These are phyloP conservation scores for Solanum bulbocastanum DNA, from an alignment of 257 asterid species.

Conservation along the genomic window DNA sequence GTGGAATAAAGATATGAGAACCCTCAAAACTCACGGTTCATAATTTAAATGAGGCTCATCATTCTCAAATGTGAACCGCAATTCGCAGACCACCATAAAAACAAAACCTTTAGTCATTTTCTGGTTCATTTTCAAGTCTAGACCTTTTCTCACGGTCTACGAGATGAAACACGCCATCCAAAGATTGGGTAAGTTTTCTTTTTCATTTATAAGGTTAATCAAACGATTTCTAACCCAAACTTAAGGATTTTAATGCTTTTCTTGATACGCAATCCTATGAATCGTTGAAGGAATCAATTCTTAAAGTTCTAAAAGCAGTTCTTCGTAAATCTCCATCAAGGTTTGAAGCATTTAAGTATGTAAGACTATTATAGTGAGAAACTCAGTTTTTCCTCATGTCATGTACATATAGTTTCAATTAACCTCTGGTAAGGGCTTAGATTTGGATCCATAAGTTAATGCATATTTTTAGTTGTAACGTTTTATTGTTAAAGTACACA, in stretches of 20 bases:
- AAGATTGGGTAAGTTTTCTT: neutral
- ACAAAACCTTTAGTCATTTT: fast-evolving
- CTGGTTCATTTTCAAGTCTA: fast-evolving
- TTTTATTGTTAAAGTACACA: neutral
- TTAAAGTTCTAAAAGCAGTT: too few relatives aligned
- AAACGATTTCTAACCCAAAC: neutral
- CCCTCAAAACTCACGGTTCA: too few relatives aligned
- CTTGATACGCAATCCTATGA: neutral
- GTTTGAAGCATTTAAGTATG: neutral
- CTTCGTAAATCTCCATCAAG: neutral
- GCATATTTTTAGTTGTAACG: neutral
- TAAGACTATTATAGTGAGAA: neutral
- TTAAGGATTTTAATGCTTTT: neutral
- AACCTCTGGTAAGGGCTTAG: too few relatives aligned
- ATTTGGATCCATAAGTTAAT: too few relatives aligned
- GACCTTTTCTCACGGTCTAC: too few relatives aligned
- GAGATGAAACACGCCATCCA: fast-evolving
- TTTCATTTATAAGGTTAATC: neutral
- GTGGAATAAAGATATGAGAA: too few relatives aligned
- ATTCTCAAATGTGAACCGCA: neutral
- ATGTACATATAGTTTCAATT: too few relatives aligned
- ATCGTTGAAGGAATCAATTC: neutral
- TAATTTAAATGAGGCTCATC: too few relatives aligned
- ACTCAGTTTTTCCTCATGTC: neutral
- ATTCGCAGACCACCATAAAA: neutral